Evolutionary conservation across 176 grass and related monocot species (phyloP).

Genomic region (Paspalum vaginatum): DNA sequence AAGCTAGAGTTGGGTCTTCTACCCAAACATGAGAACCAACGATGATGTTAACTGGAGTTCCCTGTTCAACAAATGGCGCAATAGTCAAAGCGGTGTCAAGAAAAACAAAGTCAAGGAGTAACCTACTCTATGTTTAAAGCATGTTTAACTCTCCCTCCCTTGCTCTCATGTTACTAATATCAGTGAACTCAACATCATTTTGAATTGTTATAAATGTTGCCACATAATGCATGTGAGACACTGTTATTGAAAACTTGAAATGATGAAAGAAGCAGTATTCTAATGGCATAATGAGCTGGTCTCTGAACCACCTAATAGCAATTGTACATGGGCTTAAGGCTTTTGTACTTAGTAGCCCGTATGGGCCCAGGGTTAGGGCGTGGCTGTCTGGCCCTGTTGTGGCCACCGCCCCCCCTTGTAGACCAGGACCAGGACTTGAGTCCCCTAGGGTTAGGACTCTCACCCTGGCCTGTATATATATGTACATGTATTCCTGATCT

Average conservation of each 20-base stretch:
- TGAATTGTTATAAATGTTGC: slow-evolving; percentile 22
- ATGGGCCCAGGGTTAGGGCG: too few species aligned
- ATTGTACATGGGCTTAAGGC: too few species aligned
- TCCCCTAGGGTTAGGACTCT: too few species aligned
- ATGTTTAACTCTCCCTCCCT: slow-evolving; percentile 4
- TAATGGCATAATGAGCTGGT: background rate
- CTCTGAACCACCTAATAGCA: background rate
- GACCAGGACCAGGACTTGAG: too few species aligned
- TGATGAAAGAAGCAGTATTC: background rate
- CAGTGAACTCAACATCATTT: slow-evolving; percentile 27
- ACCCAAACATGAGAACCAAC: slow-evolving; percentile 98
- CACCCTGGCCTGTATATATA: too few species aligned
- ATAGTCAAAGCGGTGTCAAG: slow-evolving; percentile 39
- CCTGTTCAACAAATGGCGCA: slow-evolving; percentile 54
- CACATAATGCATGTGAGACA: background rate
- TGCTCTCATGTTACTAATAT: slow-evolving; percentile 7
- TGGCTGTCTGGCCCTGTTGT: too few species aligned
- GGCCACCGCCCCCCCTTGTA: too few species aligned
- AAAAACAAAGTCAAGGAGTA: slow-evolving; percentile 27
- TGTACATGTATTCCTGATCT: too few species aligned
- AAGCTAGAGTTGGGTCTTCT: slow-evolving; percentile 86
- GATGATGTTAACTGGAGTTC: slow-evolving; percentile 77
- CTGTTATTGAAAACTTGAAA: slow-evolving; percentile 10
- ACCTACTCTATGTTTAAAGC: slow-evolving; percentile 18
- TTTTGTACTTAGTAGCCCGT: too few species aligned